These are phyloP conservation scores for Venturia pyrina DNA, from an alignment of 2,329 filamentous ascomycete genomes.

Conservation along the genomic window DNA sequence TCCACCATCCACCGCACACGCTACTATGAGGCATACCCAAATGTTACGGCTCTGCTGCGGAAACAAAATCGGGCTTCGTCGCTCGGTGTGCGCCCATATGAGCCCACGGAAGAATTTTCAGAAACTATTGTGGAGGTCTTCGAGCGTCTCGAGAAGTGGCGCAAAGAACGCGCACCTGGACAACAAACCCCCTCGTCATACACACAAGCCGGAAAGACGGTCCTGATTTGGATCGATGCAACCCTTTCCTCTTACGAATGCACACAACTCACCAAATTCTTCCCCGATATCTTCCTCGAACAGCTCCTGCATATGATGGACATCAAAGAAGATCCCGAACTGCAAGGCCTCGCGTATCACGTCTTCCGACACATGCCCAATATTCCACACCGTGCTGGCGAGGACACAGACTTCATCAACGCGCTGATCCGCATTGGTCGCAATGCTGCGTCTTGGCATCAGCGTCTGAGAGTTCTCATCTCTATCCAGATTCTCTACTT, in stretches of 20 bases:
- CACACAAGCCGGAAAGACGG: constrained; percentile 91
- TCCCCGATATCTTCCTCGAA: constrained; percentile 79
- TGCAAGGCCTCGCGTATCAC: constrained; percentile 89
- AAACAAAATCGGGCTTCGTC: constrained; percentile 71
- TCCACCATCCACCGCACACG: constrained; percentile 81
- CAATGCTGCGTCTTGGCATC: constrained; percentile 82
- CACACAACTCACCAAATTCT: constrained; percentile 81
- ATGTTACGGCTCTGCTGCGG: constrained; percentile 64
- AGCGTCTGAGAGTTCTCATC: constrained; percentile 85
- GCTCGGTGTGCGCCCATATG: constrained; percentile 75
- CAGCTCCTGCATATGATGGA: constrained; percentile 99
- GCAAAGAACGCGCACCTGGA: constrained; percentile 69
- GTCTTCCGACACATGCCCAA: constrained; percentile 96
- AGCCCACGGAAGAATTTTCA: constrained; percentile 64
- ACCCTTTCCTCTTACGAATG: constrained; percentile 89
- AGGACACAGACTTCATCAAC: constrained; percentile 75
- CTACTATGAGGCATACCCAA: constrained; percentile 87
- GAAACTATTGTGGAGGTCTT: constrained; percentile 68
- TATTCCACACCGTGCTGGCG: constrained; percentile 78
- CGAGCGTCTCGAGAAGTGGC: constrained; percentile 72
- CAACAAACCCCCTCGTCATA: constrained; percentile 92
- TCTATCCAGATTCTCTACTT: constrained; percentile 99
- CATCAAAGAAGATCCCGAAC: constrained; percentile 93
- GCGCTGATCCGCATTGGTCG: constrained; percentile 82
- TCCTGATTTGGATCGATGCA: constrained; percentile 87